Evolutionary conservation across 2,329 filamentous ascomycete species (phyloP).

Genomic region (Teratosphaeria epicoccoides): DNA sequence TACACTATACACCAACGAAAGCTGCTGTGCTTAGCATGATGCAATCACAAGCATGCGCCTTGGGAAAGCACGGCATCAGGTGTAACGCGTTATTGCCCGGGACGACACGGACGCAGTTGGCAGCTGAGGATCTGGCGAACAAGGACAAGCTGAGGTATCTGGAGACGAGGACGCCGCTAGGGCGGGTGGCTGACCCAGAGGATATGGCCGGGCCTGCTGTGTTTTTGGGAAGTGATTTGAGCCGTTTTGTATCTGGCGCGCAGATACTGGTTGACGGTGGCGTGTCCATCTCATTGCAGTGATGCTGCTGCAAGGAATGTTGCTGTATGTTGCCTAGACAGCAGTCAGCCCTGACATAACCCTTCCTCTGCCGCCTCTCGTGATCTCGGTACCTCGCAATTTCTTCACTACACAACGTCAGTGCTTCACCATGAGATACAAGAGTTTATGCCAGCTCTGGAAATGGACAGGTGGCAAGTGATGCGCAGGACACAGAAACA

Average conservation of each 20-base stretch:
- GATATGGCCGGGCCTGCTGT: constrained; percentile 78
- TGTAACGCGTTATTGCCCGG: constrained; percentile 79
- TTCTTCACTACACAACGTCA: too few species aligned
- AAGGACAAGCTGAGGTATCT: constrained; percentile 64
- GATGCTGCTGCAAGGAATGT: constrained; percentile 7
- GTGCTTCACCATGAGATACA: too few species aligned
- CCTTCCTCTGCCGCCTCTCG: not conserved
- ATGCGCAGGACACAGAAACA: not conserved
- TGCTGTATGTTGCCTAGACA: too few species aligned
- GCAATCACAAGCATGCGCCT: constrained; percentile 69
- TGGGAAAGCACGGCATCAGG: constrained; percentile 64
- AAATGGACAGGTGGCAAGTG: too few species aligned
- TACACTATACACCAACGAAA: constrained; percentile 83
- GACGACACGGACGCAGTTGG: constrained; percentile 73
- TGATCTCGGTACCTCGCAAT: too few species aligned
- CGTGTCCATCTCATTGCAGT: constrained; percentile 81
- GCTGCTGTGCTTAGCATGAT: constrained; percentile 71
- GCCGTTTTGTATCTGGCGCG: constrained; percentile 69
- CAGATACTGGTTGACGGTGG: constrained; percentile 82
- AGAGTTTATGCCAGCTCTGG: too few species aligned
- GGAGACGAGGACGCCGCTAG: constrained; percentile 70
- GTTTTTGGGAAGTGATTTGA: constrained; percentile 71
- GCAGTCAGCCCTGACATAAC: too few species aligned
- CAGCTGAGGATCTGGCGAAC: constrained; percentile 67
- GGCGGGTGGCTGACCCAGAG: constrained; percentile 58